phyloP scores from a whole-genome alignment of 768 basidiomycete species.

The Gloeophyllum trabeum region DNA sequence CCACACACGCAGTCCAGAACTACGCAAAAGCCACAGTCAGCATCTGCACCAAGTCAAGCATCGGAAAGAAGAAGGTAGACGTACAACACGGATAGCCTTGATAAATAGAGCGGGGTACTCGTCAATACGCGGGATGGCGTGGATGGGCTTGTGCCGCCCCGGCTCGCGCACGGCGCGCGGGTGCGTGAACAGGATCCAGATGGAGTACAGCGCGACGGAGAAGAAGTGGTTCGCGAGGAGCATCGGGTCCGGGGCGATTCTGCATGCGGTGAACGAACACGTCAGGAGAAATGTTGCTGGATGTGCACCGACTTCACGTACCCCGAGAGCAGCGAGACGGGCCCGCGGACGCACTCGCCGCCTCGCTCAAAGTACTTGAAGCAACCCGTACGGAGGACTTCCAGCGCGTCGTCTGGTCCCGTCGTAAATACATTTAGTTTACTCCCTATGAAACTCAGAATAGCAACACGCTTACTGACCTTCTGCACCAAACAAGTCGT shows the following conservation, averaged over 20 bases:
- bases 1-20: conserved; percentile 89
- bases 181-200: conserved; percentile 80
- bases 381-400: conserved; percentile 69
- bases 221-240: conserved; percentile 90
- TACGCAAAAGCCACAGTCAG: conserved; percentile 15
- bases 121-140: conserved; percentile 31
- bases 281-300: neutral
- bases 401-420: conserved; percentile 54
- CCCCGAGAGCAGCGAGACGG: conserved; percentile 86
- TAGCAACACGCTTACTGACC: conserved; percentile 53
- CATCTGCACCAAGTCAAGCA: neutral
- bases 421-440: too few relatives aligned
- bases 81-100: conserved; percentile 58
- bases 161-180: conserved; percentile 26
- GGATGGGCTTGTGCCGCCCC: conserved; percentile 24
- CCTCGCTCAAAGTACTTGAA: conserved; percentile 97
- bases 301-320: conserved; percentile 26
- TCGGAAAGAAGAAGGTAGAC: conserved; percentile 17
- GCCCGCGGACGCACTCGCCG: conserved; percentile 79
- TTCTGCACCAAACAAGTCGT: conserved; percentile 90
- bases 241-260: conserved; percentile 69
- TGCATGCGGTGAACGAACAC: conserved; percentile 16
- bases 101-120: conserved; percentile 61
- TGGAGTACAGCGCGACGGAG: conserved; percentile 87
- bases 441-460: too few relatives aligned